These are phyloP conservation scores for Novymonas esmeraldas DNA, from an alignment of 208 protist genomes.

Conservation along the genomic window DNA sequence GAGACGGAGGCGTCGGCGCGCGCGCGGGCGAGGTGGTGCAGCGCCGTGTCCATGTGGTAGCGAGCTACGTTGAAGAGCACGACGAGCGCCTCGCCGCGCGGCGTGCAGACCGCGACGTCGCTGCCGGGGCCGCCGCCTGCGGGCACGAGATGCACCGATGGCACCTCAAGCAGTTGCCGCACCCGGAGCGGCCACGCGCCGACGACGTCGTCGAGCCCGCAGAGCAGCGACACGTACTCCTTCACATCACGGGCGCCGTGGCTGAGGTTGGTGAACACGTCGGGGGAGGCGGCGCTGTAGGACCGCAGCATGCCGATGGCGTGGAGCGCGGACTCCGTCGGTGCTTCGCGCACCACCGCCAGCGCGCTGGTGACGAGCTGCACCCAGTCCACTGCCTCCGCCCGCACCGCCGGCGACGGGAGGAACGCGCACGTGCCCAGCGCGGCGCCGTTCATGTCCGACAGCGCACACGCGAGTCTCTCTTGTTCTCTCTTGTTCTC, in stretches of 20 bases:
- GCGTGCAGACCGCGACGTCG: constrained; percentile 19
- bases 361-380: constrained; percentile 39
- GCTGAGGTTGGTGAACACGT: constrained; percentile 34
- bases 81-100: constrained; percentile 52
- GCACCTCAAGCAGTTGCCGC: constrained; percentile 31
- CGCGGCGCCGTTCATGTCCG: neutral
- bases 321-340: constrained; percentile 23
- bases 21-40: constrained; percentile 43
- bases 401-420: constrained; percentile 30
- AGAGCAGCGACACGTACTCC: constrained; percentile 45
- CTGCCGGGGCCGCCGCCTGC: constrained; percentile 14
- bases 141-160: constrained; percentile 22
- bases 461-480: too few relatives aligned
- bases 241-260: constrained; percentile 37
- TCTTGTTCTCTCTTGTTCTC: neutral
- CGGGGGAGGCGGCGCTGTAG: constrained; percentile 39
- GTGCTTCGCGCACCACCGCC: constrained; percentile 18
- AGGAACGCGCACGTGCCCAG: constrained; percentile 29
- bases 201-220: constrained; percentile 46
- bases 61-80: constrained; percentile 69
- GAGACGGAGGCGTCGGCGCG: constrained; percentile 24
- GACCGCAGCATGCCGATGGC: constrained; percentile 53
- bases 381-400: constrained; percentile 46
- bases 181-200: constrained; percentile 49
- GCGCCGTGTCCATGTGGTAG: constrained; percentile 40